Evolutionary conservation across 176 grass and related monocot species (phyloP).

Genomic region (Bolboschoenus planiculmis): DNA sequence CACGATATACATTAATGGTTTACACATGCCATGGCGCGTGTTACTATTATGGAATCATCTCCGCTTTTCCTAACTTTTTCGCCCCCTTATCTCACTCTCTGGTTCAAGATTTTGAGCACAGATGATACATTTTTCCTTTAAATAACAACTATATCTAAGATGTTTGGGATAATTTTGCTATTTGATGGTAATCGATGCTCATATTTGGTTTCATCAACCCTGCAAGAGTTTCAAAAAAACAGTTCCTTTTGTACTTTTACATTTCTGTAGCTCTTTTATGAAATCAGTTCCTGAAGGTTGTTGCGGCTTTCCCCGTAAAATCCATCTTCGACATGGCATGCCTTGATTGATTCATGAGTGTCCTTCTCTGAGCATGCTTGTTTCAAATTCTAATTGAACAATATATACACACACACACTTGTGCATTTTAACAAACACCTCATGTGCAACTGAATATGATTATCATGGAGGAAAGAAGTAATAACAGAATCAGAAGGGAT

Average conservation of each 20-base stretch:
- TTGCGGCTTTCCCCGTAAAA: neutral
- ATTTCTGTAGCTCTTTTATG: neutral
- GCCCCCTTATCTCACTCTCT: neutral
- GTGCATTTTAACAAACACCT: conserved; percentile 4
- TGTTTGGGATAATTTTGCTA: no score
- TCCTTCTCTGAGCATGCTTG: neutral
- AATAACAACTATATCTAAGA: neutral
- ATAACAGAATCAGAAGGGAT: neutral
- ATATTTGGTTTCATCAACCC: neutral
- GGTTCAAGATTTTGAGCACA: neutral
- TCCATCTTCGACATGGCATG: neutral
- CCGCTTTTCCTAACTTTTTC: neutral
- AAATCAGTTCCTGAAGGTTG: neutral
- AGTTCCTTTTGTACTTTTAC: neutral
- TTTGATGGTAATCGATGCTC: no score
- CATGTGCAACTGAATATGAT: neutral
- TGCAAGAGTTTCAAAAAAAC: neutral
- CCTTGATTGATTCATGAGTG: neutral
- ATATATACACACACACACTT: neutral
- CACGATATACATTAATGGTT: no score
- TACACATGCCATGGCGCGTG: no score
- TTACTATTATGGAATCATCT: no score
- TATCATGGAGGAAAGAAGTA: neutral
- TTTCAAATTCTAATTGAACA: neutral
- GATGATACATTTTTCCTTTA: neutral